These are phyloP conservation scores for Mortierella sp. DNA, from an alignment of 371 early-diverging fungal species.

Conservation along the genomic window DNA sequence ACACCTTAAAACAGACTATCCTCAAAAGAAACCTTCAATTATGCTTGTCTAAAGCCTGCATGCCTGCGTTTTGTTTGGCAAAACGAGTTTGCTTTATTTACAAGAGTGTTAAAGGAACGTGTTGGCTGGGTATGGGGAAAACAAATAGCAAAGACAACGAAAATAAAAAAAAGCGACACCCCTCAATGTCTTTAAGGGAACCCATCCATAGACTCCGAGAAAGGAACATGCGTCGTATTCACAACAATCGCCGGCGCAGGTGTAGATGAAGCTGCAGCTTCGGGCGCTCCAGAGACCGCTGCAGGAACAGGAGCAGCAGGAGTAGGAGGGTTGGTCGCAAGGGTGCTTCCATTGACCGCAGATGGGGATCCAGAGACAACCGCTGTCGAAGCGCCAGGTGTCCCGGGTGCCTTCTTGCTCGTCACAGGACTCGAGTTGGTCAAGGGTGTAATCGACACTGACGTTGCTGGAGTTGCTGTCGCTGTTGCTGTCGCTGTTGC, in stretches of 20 bases:
- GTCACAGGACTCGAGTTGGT: not conserved
- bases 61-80: not conserved
- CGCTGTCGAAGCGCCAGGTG: conserved; percentile 7
- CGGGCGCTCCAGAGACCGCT: not conserved
- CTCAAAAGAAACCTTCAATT: not conserved
- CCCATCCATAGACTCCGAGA: conserved; percentile 45
- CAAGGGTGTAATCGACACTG: conserved; percentile 4
- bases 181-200: conserved; percentile 19
- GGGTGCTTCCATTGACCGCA: not conserved
- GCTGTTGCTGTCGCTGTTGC: not conserved
- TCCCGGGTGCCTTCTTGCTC: conserved; percentile 4
- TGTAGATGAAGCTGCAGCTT: not conserved
- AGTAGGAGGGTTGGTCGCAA: not conserved
- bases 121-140: not conserved
- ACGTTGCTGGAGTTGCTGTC: not conserved
- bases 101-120: not conserved
- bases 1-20: not conserved
- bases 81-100: not conserved
- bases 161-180: not conserved
- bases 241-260: conserved; percentile 29
- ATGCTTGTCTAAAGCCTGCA: not conserved
- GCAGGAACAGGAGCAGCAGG: not conserved
- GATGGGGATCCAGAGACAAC: conserved; percentile 2
- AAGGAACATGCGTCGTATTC: conserved; percentile 23
- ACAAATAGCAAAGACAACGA: not conserved